Conservation (phyloP, 257 asterid species). For the Galeopsis tetrahit region DNA sequence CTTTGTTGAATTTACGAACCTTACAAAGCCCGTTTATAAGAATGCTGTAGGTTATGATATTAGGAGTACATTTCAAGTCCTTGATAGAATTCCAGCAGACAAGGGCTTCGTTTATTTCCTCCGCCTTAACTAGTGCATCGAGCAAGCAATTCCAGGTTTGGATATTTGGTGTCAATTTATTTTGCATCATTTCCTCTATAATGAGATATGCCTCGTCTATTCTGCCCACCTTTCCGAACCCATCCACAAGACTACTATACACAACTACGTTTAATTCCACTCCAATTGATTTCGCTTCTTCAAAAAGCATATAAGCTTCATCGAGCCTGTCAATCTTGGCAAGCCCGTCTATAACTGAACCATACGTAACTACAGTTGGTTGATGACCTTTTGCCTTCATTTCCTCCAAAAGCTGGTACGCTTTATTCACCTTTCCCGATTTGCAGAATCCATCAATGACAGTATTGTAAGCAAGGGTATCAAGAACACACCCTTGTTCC, state of each 20-base stretch:
- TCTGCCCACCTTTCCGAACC: constrained; percentile 95
- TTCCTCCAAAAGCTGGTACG: constrained; percentile 93
- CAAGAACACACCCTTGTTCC: constrained; percentile 82
- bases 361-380: constrained; percentile 88
- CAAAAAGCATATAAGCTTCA: constrained; percentile 97
- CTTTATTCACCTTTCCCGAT: constrained; percentile 94
- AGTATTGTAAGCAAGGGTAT: constrained; percentile 85
- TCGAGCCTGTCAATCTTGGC: constrained; percentile 97
- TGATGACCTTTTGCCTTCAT: constrained; percentile 83
- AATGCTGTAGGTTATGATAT: constrained; percentile 66
- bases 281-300: constrained; percentile 91
- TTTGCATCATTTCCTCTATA: constrained; percentile 95
- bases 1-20: constrained; percentile 90
- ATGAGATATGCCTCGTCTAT: constrained; percentile 93
- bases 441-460: constrained; percentile 94
- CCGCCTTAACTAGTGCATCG: constrained; percentile 91
- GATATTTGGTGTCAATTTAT: constrained; percentile 63
- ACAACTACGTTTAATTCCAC: constrained; percentile 71
- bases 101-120: constrained; percentile 89
- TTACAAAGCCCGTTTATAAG: constrained; percentile 84
- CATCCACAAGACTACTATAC: constrained; percentile 88
- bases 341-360: constrained; percentile 93
- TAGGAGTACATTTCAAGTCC: constrained; percentile 75
- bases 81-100: constrained; percentile 94
- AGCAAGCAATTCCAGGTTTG: constrained; percentile 98